phyloP scores from a whole-genome alignment of 1,284 basidiomycete species.

The Megacollybia platyphylla region DNA sequence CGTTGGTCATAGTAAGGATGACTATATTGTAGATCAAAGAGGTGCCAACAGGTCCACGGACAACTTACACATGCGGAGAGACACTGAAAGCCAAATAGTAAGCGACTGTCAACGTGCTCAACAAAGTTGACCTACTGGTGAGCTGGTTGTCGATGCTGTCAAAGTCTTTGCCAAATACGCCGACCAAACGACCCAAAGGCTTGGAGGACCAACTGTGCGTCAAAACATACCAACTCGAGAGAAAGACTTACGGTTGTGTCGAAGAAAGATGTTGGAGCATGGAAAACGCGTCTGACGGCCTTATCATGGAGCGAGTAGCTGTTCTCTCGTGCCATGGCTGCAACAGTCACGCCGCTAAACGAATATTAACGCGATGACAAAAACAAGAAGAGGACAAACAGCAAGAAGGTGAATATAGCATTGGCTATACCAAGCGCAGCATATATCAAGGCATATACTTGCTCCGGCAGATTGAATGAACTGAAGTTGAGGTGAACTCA shows the following conservation, averaged over 20 bases:
- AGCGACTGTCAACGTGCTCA: conserved; percentile 5
- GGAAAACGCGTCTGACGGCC: conserved; percentile 44
- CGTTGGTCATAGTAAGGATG: conserved; percentile 32
- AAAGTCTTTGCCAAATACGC: conserved; percentile 54
- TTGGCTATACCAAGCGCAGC: conserved; percentile 48
- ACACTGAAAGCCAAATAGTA: conserved; percentile 26
- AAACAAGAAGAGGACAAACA: conserved; percentile 21
- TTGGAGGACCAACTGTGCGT: conserved; percentile 10
- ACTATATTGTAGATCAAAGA: conserved; percentile 19
- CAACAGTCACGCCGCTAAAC: conserved; percentile 39
- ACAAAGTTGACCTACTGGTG: conserved; percentile 24
- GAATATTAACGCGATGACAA: conserved; percentile 2
- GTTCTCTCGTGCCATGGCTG: conserved; percentile 42
- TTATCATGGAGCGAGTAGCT: conserved; percentile 47
- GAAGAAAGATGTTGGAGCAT: conserved; percentile 61
- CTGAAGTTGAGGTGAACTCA: conserved; percentile 10
- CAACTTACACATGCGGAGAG: conserved; percentile 47
- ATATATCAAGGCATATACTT: conserved; percentile 66
- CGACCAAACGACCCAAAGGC: conserved; percentile 53
- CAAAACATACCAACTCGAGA: not conserved
- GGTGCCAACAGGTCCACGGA: not conserved
- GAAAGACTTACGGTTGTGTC: conserved; percentile 43
- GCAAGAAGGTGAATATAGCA: conserved; percentile 50
- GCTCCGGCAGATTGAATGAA: conserved; percentile 31
- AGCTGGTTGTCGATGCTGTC: conserved; percentile 57